A percentile compares a stretch with the other conserved stretches of the same genome.
Evolutionary conservation across 129 eudicot species (phyloP).

Genomic region (Scalesia atractyloides): DNA sequence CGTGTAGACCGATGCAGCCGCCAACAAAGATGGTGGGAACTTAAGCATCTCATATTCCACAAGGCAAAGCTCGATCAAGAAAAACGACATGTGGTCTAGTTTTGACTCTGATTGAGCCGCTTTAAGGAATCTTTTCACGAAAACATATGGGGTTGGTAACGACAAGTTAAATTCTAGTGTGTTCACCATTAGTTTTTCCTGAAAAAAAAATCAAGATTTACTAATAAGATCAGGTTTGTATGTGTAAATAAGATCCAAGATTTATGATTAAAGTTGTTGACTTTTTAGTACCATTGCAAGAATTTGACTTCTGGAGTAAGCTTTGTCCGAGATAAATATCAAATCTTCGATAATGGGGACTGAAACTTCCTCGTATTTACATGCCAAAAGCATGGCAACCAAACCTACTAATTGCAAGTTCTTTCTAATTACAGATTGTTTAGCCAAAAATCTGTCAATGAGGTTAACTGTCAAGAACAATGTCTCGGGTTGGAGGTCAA

Average conservation of each 20-base stretch:
- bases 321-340: slow-evolving; percentile 82
- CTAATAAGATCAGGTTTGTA: neutral
- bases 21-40: slow-evolving; percentile 74
- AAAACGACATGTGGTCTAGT: slow-evolving; percentile 65
- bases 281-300: slow-evolving; percentile 75
- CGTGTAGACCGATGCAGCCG: slow-evolving; percentile 84
- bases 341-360: slow-evolving; percentile 84
- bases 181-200: slow-evolving; percentile 85
- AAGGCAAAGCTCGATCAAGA: slow-evolving; percentile 79
- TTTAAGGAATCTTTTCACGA: slow-evolving; percentile 78
- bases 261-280: slow-evolving; percentile 11
- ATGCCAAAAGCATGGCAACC: slow-evolving; percentile 86
- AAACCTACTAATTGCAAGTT: slow-evolving; percentile 89
- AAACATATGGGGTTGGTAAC: slow-evolving; percentile 78
- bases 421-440: slow-evolving; percentile 65
- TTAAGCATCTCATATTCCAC: slow-evolving; percentile 90
- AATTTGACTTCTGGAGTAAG: slow-evolving; percentile 73
- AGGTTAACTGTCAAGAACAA: slow-evolving; percentile 76
- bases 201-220: slow-evolving; percentile 4
- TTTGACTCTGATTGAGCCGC: slow-evolving; percentile 85
- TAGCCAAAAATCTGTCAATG: slow-evolving; percentile 76
- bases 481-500: slow-evolving; percentile 75
- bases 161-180: slow-evolving; percentile 87
- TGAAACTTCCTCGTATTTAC: slow-evolving; percentile 91
- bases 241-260: neutral